These are phyloP conservation scores for Thelephora terrestris DNA, from an alignment of 1,284 basidiomycete species.

Conservation along the genomic window DNA sequence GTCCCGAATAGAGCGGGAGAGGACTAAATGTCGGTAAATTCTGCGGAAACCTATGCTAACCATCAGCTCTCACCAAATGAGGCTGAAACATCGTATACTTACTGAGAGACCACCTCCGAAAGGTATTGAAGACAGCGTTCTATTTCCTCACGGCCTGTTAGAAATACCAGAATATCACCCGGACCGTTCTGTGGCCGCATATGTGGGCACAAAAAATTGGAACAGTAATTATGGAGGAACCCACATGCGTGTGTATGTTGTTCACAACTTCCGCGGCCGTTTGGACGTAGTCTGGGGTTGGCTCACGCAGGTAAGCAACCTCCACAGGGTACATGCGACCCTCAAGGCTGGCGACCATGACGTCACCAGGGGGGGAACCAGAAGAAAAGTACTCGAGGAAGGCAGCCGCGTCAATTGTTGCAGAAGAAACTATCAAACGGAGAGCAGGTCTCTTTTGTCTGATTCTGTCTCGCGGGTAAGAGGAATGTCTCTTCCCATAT, in stretches of 20 bases:
- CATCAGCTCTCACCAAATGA: not conserved
- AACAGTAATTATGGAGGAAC: conserved; percentile 8
- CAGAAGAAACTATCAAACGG: conserved; percentile 87
- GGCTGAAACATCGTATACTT: conserved; percentile 19
- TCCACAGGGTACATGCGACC: conserved; percentile 91
- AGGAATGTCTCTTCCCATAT: conserved; percentile 15
- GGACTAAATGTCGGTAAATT: conserved; percentile 51
- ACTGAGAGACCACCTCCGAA: conserved; percentile 71
- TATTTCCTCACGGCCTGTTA: conserved; percentile 97
- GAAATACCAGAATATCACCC: conserved; percentile 89
- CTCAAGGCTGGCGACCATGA: conserved; percentile 81
- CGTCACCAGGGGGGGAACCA: conserved; percentile 38
- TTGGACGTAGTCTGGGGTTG: conserved; percentile 72
- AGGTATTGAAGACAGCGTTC: conserved; percentile 79
- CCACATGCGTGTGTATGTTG: conserved; percentile 77
- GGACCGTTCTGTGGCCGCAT: conserved; percentile 42
- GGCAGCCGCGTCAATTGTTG: conserved; percentile 85
- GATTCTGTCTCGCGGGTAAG: conserved; percentile 45
- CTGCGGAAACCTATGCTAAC: conserved; percentile 48
- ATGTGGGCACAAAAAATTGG: conserved; percentile 3
- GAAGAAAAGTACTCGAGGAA: conserved; percentile 85
- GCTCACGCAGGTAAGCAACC: conserved; percentile 66
- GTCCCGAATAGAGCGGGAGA: conserved; percentile 81
- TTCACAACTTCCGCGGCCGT: conserved; percentile 80
- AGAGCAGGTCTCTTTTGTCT: conserved; percentile 82